Evolutionary conservation across 352 stramenopile genomes (phyloP).

Genomic region (Thalassiosira hispida): DNA sequence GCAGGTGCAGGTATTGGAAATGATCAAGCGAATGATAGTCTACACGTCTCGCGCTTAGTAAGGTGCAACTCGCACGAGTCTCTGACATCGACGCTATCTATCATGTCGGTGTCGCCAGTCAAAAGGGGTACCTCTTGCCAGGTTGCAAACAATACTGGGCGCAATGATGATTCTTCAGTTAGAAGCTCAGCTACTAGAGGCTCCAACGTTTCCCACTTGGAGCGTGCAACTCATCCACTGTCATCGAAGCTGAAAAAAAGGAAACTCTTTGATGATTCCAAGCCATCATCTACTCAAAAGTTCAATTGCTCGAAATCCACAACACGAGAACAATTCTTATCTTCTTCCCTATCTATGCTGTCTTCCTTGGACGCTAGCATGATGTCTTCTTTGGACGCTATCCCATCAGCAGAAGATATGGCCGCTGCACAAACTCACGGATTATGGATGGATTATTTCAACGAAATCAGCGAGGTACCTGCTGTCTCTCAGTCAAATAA

Average conservation of each 20-base stretch:
- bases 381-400: conserved; percentile 3
- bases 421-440: conserved; percentile 7
- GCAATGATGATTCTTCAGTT: conserved; percentile 27
- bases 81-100: conserved; percentile 17
- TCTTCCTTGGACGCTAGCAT: conserved; percentile 1
- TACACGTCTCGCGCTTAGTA: conserved; percentile 13
- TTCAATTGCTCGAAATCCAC: conserved; percentile 23
- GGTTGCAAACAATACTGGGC: not conserved
- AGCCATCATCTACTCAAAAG: not conserved
- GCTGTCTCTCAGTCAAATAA: not conserved
- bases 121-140: conserved; percentile 7
- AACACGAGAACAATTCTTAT: conserved; percentile 37
- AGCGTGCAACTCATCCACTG: conserved; percentile 12
- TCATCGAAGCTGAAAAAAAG: conserved; percentile 23
- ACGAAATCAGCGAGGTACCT: conserved; percentile 10
- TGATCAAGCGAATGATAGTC: not conserved
- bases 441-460: conserved; percentile 45
- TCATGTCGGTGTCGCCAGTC: conserved; percentile 14
- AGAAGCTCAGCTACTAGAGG: conserved; percentile 25
- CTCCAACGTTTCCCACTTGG: conserved; percentile 41
- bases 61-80: conserved; percentile 19
- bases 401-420: conserved; percentile 17
- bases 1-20: not conserved
- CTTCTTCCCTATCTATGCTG: conserved; percentile 15
- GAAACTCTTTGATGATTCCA: conserved; percentile 4